Conservation (phyloP, 768 basidiomycete genomes). For the Nidula microcarpa region DNA sequence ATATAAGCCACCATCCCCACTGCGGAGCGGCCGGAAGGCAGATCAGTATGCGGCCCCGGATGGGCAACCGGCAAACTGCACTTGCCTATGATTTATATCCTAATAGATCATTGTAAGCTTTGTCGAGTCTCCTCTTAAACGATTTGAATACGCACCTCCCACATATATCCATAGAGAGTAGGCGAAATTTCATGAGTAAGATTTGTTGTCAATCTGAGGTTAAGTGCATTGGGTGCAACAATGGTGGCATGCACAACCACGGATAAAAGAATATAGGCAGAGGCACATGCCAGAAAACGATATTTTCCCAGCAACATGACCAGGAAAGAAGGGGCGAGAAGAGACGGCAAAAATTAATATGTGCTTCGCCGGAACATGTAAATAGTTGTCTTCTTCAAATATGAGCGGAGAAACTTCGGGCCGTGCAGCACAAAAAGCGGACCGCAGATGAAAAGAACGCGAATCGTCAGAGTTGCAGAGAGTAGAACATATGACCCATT, state of each 20-base stretch:
- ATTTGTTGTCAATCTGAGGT: slow-evolving; percentile 20
- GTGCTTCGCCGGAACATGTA: neutral
- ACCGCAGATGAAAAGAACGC: neutral
- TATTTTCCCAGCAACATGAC: neutral
- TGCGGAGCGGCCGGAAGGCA: slow-evolving; percentile 2
- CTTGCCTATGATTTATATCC: slow-evolving; percentile 28
- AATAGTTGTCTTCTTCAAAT: neutral
- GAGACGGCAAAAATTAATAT: neutral
- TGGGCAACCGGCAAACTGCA: neutral
- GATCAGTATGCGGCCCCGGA: no score
- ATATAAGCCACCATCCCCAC: slow-evolving; percentile 38
- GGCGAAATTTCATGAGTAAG: slow-evolving; percentile 23
- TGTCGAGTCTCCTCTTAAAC: no score
- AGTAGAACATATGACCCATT: neutral
- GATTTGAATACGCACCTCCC: slow-evolving; percentile 19
- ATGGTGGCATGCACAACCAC: slow-evolving; percentile 9
- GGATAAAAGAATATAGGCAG: slow-evolving; percentile 1
- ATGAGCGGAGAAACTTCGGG: neutral
- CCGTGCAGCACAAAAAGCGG: neutral
- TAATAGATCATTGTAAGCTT: slow-evolving; percentile 1
- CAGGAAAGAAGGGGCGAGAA: neutral
- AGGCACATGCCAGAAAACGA: neutral
- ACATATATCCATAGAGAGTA: slow-evolving; percentile 30
- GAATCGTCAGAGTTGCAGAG: neutral
- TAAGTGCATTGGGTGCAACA: slow-evolving; percentile 21